Conservation (phyloP, 2,329 filamentous ascomycete species). For the Colletotrichum paranaense region DNA sequence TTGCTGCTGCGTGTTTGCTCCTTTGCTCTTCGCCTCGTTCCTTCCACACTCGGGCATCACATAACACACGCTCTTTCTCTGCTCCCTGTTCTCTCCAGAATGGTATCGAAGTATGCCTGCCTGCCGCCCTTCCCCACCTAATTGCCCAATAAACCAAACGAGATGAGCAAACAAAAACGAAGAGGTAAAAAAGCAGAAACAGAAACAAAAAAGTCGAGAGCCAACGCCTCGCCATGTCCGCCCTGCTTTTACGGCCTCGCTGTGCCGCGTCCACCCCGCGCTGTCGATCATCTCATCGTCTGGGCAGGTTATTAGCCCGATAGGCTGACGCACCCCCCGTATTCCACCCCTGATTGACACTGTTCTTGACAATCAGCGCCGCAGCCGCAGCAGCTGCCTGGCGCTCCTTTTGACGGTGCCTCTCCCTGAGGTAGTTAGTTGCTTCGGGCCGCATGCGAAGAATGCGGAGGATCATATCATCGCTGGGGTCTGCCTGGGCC, state of each 20-base stretch:
- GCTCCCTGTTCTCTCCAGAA: constrained; percentile 7
- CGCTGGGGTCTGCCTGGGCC: constrained; percentile 94
- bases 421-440: constrained; percentile 85
- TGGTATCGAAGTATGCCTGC: constrained; percentile 28
- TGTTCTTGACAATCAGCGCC: constrained; percentile 94
- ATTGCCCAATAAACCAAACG: neutral
- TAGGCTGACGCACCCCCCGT: constrained; percentile 55
- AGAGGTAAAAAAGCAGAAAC: neutral
- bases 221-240: constrained; percentile 11
- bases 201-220: neutral
- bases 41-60: neutral
- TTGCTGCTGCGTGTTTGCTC: neutral
- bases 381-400: constrained; percentile 91
- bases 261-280: neutral
- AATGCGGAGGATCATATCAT: constrained; percentile 98
- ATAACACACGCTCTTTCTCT: neutral
- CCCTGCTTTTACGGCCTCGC: neutral
- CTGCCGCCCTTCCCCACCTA: neutral
- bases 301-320: constrained; percentile 58
- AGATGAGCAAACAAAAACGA: constrained; percentile 10
- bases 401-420: constrained; percentile 93
- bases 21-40: neutral
- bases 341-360: constrained; percentile 72
- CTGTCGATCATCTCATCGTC: constrained; percentile 50
- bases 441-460: constrained; percentile 95